Base-by-base conservation (phyloP, 1,284 basidiomycete species). In the Tilletia horrida region DNA sequence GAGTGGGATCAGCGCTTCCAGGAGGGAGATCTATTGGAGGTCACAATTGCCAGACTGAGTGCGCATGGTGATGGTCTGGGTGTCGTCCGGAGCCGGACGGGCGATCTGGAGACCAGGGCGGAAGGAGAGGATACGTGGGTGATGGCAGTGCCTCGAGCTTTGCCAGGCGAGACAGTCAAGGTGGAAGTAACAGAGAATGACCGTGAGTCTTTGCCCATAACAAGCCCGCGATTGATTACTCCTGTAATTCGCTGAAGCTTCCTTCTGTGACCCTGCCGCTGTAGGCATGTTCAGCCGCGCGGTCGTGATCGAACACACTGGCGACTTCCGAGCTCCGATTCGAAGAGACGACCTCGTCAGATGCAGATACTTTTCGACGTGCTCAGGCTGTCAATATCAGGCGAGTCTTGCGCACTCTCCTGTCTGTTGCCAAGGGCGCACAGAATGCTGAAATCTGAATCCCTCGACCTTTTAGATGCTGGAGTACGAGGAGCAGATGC, bases 401-500 rank as follows among this genome's bases (percentile, higher is more conserved):
- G 64, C 65, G 29, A 16, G 45, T 52, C 14, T 48, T 25, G 27
- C n/a, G n/a, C n/a, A n/a, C n/a, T n/a, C n/a, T n/a, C n/a, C n/a
- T n/a, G n/a, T n/a, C n/a, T 55, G 29, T 47, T 21, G n/a, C 11
- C 29, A 31, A 6, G 13, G 23, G 0, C 29, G 29, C 13, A 21
- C 59, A n/a, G 18, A 9, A 44, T 8, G 6, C 50, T 52, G 50
- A 52, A 27, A 14, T 52, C 14, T 52, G 21, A 13, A 25, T 48
- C 18, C 43, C 18, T 44, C 43, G 43, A 48, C 3, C 21, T 27
- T 25, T 52, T 27, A 77, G 66, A 79, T 78, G 88, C 85, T 97
- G 2, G 88, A 92, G 0, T 97, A 97, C 76, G 87, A 89, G 18
- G 87, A 86, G 7, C 95, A 97, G 80, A 87, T 98, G 16, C 85